These are phyloP conservation scores for Tolypocladium nubicola DNA, from an alignment of 2,329 filamentous ascomycete species.

Conservation along the genomic window DNA sequence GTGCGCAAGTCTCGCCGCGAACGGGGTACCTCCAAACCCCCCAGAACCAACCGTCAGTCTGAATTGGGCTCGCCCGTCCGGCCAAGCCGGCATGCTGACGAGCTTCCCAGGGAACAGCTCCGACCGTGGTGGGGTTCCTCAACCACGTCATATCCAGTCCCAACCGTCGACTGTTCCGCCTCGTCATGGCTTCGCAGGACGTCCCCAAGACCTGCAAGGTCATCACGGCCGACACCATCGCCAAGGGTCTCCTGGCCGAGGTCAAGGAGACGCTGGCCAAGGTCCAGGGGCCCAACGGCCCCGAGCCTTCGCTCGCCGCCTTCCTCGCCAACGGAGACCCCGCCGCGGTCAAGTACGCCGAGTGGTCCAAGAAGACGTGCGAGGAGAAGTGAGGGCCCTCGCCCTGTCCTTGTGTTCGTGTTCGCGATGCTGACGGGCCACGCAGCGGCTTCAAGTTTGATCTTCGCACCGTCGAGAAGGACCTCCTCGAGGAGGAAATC, in stretches of 20 bases:
- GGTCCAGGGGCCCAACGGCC: slow-evolving; percentile 45
- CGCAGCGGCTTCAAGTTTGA: slow-evolving; percentile 80
- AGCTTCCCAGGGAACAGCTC: not conserved
- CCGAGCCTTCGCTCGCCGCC: slow-evolving; percentile 69
- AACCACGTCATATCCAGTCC: not conserved
- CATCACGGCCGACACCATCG: slow-evolving; percentile 77
- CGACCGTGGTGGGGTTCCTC: not conserved
- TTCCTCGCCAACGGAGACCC: slow-evolving; percentile 90
- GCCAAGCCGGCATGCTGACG: not conserved
- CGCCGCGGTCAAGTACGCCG: slow-evolving; percentile 84
- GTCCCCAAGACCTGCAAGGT: slow-evolving; percentile 76
- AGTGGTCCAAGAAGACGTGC: slow-evolving; percentile 96
- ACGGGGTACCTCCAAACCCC: not conserved
- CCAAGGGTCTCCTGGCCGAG: slow-evolving; percentile 69
- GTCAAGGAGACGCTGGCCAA: slow-evolving; percentile 65
- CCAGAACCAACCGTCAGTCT: not conserved
- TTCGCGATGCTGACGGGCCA: slow-evolving; percentile 4
- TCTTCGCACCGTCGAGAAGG: slow-evolving; percentile 73
- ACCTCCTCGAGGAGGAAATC: slow-evolving; percentile 82
- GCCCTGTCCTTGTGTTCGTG: not conserved
- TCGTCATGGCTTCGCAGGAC: slow-evolving; percentile 17
- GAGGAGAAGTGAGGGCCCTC: slow-evolving; percentile 72
- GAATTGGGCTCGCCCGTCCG: not conserved
- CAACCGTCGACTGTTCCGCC: not conserved
- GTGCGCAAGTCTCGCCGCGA: not conserved